Conservation (phyloP, 2,329 filamentous ascomycete species). For the Metarhizium anisopliae region DNA sequence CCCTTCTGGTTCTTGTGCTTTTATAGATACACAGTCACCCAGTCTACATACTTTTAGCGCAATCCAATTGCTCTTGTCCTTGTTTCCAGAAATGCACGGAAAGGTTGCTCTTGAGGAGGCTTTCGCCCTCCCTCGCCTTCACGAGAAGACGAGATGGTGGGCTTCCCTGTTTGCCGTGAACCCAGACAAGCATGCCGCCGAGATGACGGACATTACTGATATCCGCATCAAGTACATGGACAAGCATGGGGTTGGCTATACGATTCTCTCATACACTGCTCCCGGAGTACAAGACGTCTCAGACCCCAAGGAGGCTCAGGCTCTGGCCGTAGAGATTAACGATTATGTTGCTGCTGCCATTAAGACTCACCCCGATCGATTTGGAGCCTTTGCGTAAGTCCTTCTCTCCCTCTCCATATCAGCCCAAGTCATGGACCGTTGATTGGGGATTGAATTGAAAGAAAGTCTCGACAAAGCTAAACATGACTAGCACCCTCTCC, state of each 20-base stretch:
- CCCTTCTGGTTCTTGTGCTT: neutral
- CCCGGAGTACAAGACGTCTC: constrained; percentile 38
- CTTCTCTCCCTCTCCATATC: neutral
- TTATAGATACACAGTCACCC: neutral
- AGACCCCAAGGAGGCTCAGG: constrained; percentile 31
- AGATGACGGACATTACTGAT: constrained; percentile 37
- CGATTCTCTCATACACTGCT: constrained; percentile 38
- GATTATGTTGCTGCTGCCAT: constrained; percentile 30
- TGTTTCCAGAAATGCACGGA: constrained; percentile 38
- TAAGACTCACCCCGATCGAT: constrained; percentile 27
- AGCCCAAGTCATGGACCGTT: neutral
- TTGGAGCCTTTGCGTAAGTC: constrained; percentile 37
- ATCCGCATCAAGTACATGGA: constrained; percentile 34
- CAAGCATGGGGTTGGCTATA: constrained; percentile 38
- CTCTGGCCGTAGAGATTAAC: constrained; percentile 32
- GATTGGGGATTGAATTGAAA: too few relatives aligned
- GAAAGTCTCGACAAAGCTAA: neutral
- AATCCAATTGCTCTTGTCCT: neutral
- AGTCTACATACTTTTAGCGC: neutral
- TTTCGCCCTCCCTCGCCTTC: constrained; percentile 49
- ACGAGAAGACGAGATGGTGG: constrained; percentile 53
- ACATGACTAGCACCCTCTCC: constrained; percentile 28
- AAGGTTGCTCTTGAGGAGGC: constrained; percentile 56
- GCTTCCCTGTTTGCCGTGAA: constrained; percentile 51
- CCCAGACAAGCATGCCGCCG: constrained; percentile 45